Percentiles rank a stretch among this genome's conserved stretches.
Conservation (phyloP, 1,139 yeast species). For the Waltiozyma sp. region DNA sequence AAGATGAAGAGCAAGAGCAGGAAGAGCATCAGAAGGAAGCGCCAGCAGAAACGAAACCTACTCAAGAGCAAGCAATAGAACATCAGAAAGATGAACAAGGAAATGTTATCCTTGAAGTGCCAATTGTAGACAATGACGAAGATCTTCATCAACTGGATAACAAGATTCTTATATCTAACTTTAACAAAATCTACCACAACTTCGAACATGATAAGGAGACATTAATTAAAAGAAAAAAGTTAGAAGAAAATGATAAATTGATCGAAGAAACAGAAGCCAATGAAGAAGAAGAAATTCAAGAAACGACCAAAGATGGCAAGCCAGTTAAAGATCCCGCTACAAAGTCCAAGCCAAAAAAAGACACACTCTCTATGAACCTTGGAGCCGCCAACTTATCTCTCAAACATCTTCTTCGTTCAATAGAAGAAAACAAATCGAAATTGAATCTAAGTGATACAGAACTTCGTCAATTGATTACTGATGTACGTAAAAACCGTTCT, state of each 20-base stretch:
- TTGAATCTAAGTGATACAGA: constrained; percentile 76
- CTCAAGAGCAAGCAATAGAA: not conserved
- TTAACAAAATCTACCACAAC: constrained; percentile 62
- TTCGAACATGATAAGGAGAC: constrained; percentile 81
- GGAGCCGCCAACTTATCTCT: constrained; percentile 80
- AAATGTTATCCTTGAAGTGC: constrained; percentile 20
- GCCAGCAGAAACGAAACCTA: not conserved
- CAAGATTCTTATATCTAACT: constrained; percentile 30
- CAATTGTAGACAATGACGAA: constrained; percentile 14
- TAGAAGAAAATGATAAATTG: constrained; percentile 72
- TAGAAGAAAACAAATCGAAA: constrained; percentile 68
- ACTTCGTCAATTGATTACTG: constrained; percentile 74
- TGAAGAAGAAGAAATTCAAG: not conserved
- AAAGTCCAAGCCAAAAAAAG: constrained; percentile 6
- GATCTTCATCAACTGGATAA: constrained; percentile 12
- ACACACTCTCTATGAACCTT: constrained; percentile 33
- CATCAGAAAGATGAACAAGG: constrained; percentile 15
- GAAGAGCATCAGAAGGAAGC: constrained; percentile 5
- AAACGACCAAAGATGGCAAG: not conserved
- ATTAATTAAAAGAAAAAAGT: constrained; percentile 59
- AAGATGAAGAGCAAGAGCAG: constrained; percentile 14
- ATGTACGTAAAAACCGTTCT: constrained; percentile 87
- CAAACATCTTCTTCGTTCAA: constrained; percentile 67
- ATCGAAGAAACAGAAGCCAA: constrained; percentile 27
- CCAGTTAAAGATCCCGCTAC: not conserved